Percentiles rank a stretch among this genome's conserved stretches.
Conservation (phyloP, 768 basidiomycete species). For the Collybia sordida region DNA sequence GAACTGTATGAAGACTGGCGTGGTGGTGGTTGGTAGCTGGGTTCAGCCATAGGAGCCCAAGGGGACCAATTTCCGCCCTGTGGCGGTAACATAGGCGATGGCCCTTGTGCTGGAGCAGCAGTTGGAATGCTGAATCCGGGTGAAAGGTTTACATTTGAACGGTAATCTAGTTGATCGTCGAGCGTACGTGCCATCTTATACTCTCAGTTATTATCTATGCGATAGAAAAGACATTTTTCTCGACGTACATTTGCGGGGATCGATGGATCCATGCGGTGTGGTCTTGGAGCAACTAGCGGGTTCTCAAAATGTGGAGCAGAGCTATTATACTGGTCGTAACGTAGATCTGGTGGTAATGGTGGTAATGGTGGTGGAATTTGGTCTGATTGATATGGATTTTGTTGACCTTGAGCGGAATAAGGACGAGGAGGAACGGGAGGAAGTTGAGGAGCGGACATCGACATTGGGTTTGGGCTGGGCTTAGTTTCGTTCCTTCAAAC, state of each 20-base stretch:
- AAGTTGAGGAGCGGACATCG: conserved; percentile 23
- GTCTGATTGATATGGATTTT: conserved; percentile 5
- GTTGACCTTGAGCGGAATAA: conserved; percentile 14
- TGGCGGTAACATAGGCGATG: conserved; percentile 23
- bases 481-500: too few relatives aligned
- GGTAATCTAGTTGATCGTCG: conserved; percentile 55
- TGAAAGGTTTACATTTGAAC: conserved; percentile 20
- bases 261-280: conserved; percentile 59
- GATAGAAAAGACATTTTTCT: too few relatives aligned
- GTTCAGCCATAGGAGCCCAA: conserved; percentile 10
- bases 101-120: conserved; percentile 10
- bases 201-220: too few relatives aligned
- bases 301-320: conserved; percentile 53
- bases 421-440: conserved; percentile 32
- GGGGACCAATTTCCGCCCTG: conserved; percentile 22
- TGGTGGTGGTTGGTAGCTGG: conserved; percentile 6
- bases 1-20: conserved; percentile 18
- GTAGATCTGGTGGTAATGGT: conserved; percentile 26
- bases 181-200: conserved; percentile 58
- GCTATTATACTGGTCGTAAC: conserved; percentile 20
- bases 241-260: conserved; percentile 60
- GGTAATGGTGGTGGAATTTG: conserved; percentile 24
- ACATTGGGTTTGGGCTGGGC: too few relatives aligned
- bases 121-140: conserved; percentile 24
- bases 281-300: conserved; percentile 64